phyloP scores from a whole-genome alignment of 192 early-diverging fungal species.

The Coemansia sp. region DNA sequence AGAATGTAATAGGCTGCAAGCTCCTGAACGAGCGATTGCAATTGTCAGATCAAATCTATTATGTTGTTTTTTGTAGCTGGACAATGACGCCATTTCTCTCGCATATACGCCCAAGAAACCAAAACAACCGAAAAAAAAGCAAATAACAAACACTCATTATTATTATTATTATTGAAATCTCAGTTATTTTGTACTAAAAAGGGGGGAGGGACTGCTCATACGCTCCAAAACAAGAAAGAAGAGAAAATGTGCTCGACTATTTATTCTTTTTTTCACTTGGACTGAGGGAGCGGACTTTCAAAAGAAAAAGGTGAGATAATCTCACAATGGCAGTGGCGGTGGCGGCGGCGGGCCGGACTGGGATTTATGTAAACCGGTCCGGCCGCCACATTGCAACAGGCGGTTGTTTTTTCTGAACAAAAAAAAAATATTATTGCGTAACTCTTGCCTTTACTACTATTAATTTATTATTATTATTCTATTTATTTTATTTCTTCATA shows the following conservation, averaged over 20 bases:
- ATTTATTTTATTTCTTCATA: not conserved
- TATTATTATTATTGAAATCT: no score
- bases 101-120: no score
- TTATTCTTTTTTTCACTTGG: no score
- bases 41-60: no score
- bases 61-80: no score
- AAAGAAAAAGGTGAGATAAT: not conserved
- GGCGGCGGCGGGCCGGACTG: no score
- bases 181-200: no score
- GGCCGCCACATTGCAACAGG: not conserved
- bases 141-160: no score
- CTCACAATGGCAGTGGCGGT: not conserved
- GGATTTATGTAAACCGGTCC: conserved; percentile 6
- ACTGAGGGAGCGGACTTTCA: not conserved
- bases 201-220: not conserved
- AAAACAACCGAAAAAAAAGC: no score
- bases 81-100: no score
- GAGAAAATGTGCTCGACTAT: not conserved
- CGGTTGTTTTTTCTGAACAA: not conserved
- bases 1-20: no score
- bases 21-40: no score
- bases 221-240: not conserved
- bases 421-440: not conserved
- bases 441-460: not conserved
- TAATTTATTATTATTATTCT: not conserved